These are phyloP conservation scores for Pisolithus sp. DNA, from an alignment of 768 basidiomycete species.

Conservation along the genomic window DNA sequence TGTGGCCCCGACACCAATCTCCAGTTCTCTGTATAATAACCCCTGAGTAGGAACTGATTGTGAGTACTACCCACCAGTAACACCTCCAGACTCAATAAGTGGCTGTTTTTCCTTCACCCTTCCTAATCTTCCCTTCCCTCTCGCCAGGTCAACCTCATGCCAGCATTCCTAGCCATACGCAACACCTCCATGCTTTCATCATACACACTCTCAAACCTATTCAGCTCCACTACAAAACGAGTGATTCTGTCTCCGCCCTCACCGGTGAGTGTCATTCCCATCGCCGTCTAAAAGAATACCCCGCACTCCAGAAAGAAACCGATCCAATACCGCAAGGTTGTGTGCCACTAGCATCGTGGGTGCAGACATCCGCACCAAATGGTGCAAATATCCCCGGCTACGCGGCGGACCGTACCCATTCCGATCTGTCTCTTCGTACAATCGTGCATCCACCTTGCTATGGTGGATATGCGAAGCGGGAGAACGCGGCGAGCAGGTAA, in stretches of 20 bases:
- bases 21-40: neutral
- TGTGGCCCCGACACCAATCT: neutral
- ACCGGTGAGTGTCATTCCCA: neutral
- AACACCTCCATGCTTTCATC: slow-evolving; percentile 44
- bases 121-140: slow-evolving; percentile 70
- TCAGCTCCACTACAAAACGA: slow-evolving; percentile 41
- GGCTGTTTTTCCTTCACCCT: slow-evolving; percentile 49
- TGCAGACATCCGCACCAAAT: slow-evolving; percentile 82
- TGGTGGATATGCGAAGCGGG: slow-evolving; percentile 37
- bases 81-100: neutral
- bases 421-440: slow-evolving; percentile 6
- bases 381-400: slow-evolving; percentile 68
- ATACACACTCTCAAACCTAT: slow-evolving; percentile 46
- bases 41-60: neutral
- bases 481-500: slow-evolving; percentile 47
- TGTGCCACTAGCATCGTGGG: slow-evolving; percentile 71
- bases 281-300: slow-evolving; percentile 12
- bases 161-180: slow-evolving; percentile 49
- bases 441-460: slow-evolving; percentile 34
- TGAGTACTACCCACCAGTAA: neutral
- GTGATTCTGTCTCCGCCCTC: neutral
- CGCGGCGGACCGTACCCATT: slow-evolving; percentile 27
- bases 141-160: slow-evolving; percentile 56
- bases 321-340: slow-evolving; percentile 62
- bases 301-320: slow-evolving; percentile 60